Evolutionary conservation across 345 rosid genomes (phyloP).

Genomic region (Moringa oleifera): DNA sequence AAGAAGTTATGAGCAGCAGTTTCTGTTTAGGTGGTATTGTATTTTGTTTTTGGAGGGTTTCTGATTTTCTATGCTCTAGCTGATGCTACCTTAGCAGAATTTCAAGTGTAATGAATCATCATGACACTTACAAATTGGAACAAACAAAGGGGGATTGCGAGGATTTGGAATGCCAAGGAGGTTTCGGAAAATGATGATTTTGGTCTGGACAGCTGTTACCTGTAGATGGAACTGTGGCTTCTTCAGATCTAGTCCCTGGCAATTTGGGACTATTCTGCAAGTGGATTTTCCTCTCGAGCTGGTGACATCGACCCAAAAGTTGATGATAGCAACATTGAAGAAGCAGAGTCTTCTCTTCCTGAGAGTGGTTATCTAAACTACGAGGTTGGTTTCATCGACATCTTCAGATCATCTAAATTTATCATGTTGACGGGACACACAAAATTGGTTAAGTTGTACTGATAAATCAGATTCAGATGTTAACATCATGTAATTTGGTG

Average conservation of each 20-base stretch:
- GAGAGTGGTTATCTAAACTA: conserved; percentile 79
- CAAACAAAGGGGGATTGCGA: conserved; percentile 28
- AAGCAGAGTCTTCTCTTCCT: conserved; percentile 75
- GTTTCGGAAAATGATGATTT: conserved; percentile 61
- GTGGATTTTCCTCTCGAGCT: conserved; percentile 65
- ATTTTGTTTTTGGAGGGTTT: conserved; percentile 9
- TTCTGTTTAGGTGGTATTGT: conserved; percentile 1
- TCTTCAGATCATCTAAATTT: too few relatives aligned
- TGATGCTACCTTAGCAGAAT: conserved; percentile 22
- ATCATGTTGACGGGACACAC: too few relatives aligned
- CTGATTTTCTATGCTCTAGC: conserved; percentile 15
- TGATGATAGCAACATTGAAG: conserved; percentile 70
- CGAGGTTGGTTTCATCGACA: conserved; percentile 37
- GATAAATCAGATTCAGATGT: too few relatives aligned
- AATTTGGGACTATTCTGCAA: conserved; percentile 64
- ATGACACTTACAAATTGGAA: conserved; percentile 49
- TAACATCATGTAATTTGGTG: too few relatives aligned
- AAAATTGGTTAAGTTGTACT: too few relatives aligned
- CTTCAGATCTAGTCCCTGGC: conserved; percentile 81
- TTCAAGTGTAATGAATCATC: conserved; percentile 27
- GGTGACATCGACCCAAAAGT: conserved; percentile 51
- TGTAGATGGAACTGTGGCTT: conserved; percentile 42
- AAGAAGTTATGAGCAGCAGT: background rate
- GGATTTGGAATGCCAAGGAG: conserved; percentile 26
- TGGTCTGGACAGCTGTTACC: conserved; percentile 46